These are phyloP conservation scores for Nothophaeocryptopus gaeumannii DNA, from an alignment of 2,329 filamentous ascomycete species.

Conservation along the genomic window DNA sequence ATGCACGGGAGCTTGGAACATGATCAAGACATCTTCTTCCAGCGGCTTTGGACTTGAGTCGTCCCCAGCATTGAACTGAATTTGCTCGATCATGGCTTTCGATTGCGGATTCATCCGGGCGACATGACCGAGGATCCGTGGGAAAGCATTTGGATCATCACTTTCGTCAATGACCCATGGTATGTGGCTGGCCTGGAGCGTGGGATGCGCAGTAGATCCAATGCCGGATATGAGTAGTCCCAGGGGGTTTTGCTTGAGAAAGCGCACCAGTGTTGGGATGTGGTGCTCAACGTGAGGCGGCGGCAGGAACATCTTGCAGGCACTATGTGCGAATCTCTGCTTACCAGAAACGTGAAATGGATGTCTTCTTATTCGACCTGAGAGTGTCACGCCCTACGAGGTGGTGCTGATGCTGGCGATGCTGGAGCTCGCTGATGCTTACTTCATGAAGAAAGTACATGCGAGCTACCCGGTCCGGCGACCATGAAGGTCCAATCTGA, in stretches of 20 bases:
- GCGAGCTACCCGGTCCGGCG: background rate
- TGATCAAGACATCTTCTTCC: conserved; percentile 57
- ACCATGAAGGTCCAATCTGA: too few species aligned
- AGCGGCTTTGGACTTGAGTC: conserved; percentile 27
- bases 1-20: conserved; percentile 59
- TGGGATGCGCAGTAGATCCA: conserved; percentile 46
- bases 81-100: conserved; percentile 50
- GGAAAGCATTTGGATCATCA: conserved; percentile 43
- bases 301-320: background rate
- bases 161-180: conserved; percentile 57
- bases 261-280: conserved; percentile 43
- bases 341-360: too few species aligned
- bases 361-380: background rate
- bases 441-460: background rate
- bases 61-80: background rate
- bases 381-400: background rate
- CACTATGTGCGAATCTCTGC: too few species aligned
- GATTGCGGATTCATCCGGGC: conserved; percentile 62
- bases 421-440: background rate
- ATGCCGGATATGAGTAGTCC: conserved; percentile 64
- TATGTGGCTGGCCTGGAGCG: conserved; percentile 60
- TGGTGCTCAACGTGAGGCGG: background rate
- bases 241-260: conserved; percentile 60
- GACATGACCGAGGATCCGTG: conserved; percentile 59
- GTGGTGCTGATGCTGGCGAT: background rate